Evolutionary conservation across 768 basidiomycete species (phyloP), one percentile per base, ranked within the genome.

Genomic region (Nevesoporus exiguus): DNA sequence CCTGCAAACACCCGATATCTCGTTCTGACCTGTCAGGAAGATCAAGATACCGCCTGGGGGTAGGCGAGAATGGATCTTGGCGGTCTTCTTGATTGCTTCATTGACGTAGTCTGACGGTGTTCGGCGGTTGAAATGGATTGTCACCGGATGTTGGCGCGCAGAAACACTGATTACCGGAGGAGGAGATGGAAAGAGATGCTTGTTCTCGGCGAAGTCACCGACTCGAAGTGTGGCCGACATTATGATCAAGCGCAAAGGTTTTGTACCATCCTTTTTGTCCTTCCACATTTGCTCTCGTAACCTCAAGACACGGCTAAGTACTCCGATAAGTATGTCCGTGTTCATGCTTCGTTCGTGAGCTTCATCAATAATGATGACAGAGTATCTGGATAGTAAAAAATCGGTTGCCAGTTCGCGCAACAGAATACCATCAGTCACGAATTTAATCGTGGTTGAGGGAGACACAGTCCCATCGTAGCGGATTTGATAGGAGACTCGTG

Each of bases 351-450:
- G 76, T 72, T 99, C 97, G 70, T 99, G 97, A 0, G 97, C 97
- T 70, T 99, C 97, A 58, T 99, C 97, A 52, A 99, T 90, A 55
- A 98, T 87, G 57, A 99, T 85, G 25, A 97, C 88, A 7, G 91
- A 93, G 68, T 99, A 99, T 69, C 87, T 91, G 41, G 76, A 82
- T n/a, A 99, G 77, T n/a, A 98, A 70, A 70, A 99, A 97, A 66
- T 99, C 95, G 13, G 83, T 82, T 0, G 93, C 88, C 21, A 98
- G 76, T 70, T 99, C 97, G 51, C 97, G 86, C 15, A 99, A 76
- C 31, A 99, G 75, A 25, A 99, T 93, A 74, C 97, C 97, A 63
- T 99, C 97, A 7, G 97, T 99, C 95, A 98, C 98, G 77, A 98
- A 99, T 70, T 98, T 98, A 76, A 99, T 94, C 8, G 86, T 86